phyloP scores from a whole-genome alignment of 2,329 filamentous ascomycete genomes.

The Fusarium liriodendri region DNA sequence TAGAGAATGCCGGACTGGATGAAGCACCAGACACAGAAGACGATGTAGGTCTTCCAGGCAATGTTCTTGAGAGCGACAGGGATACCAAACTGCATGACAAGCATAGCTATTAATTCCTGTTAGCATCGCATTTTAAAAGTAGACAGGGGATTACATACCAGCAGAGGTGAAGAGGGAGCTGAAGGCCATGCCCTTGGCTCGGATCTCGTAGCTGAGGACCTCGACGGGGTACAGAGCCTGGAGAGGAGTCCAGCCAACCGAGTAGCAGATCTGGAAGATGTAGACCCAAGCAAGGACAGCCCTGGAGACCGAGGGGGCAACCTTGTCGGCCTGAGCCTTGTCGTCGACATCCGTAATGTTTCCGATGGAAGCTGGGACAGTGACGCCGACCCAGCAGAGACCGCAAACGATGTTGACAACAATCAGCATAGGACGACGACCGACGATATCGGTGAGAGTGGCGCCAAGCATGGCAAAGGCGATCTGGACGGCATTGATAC shows the following conservation, averaged over 20 bases:
- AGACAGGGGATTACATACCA: conserved; percentile 25
- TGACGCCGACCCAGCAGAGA: conserved; percentile 61
- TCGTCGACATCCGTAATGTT: conserved; percentile 44
- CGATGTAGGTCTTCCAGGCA: conserved; percentile 65
- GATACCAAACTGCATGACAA: conserved; percentile 56
- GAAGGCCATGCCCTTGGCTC: conserved; percentile 67
- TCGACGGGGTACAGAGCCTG: conserved; percentile 63
- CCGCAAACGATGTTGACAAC: conserved; percentile 59
- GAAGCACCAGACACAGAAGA: conserved; percentile 59
- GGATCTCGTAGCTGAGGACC: conserved; percentile 63
- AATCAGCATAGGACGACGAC: conserved; percentile 63
- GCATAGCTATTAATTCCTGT: conserved; percentile 23
- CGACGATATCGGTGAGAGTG: conserved; percentile 58
- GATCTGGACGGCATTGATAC: conserved; percentile 62
- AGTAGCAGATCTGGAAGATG: conserved; percentile 52
- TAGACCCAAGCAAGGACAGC: conserved; percentile 60
- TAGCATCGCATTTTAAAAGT: neutral
- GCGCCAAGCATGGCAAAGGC: conserved; percentile 61
- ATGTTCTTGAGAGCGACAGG: conserved; percentile 62
- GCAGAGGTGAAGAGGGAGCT: conserved; percentile 57
- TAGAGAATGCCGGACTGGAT: conserved; percentile 56
- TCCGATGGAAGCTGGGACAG: conserved; percentile 55
- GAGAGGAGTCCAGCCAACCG: conserved; percentile 52
- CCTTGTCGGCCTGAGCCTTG: conserved; percentile 37
- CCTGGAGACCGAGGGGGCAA: conserved; percentile 51